Evolutionary conservation across 495 filamentous ascomycete species (phyloP), one percentile per base, ranked within the genome.

Genomic region (Talaromyces thailandensis): DNA sequence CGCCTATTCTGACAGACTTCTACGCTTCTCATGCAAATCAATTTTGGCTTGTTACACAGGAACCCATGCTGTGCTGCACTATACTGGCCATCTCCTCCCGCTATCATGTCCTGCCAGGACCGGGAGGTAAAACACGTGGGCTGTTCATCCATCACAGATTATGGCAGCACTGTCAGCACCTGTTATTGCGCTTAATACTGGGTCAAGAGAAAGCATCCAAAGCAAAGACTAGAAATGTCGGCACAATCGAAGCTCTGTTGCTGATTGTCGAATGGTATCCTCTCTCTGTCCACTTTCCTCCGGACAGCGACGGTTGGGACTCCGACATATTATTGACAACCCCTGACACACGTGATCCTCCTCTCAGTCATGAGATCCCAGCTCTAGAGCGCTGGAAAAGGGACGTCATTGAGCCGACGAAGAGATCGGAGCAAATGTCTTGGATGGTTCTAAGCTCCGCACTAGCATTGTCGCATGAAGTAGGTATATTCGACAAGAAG

Each of bases 191-290:
- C 12, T 66, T 78, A 6, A 75, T 69, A 32, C 64, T 75, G 1
- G 75, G 75, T 4, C 74, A 76, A 60, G 73, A 77, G 56, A 76
- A 77, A 56, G 56, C 67, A 6, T 68, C 68, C 11, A 71, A 68
- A 28, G 68, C 66, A 7, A 68, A 69, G 29, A 71, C 64, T 0
- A 62, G 75, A 2, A 72, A 69, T 45, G 65, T 79, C 18, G 73
- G 74, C 8, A 71, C 69, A 4, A 73, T 79, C 28, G 75, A 79
- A 68, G 72, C 65, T 29, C 63, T 77, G 3, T 65, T 79, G 14
- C 67, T 79, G 3, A 67, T 79, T 16, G 68, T 70, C 12, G 76
- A 79, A 56, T 79, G 76, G 76, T 70, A 76, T 65, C 74, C 76
- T 4, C 69, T 72, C 24, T 64, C 68, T 4, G 62, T 76, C 4